These are phyloP conservation scores for Oenanthe javanica DNA, from an alignment of 140 eudicot species.

Conservation along the genomic window DNA sequence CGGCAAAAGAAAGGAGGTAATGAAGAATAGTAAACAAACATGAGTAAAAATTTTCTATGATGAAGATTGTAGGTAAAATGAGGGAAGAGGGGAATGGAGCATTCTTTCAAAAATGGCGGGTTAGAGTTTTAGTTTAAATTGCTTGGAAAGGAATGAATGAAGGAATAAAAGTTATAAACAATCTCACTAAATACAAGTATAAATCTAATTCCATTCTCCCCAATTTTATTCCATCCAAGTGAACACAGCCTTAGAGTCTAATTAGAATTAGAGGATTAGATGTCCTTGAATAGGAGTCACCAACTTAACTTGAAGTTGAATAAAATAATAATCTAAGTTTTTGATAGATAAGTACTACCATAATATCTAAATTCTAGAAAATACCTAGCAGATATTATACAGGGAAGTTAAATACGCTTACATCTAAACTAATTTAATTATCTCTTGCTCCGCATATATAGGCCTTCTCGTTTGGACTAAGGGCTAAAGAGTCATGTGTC, in stretches of 20 bases:
- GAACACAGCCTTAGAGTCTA: background rate
- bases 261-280: background rate
- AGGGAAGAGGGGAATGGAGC: no score
- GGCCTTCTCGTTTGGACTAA: background rate
- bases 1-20: no score
- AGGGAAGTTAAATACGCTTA: background rate
- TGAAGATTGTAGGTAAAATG: no score
- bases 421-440: background rate
- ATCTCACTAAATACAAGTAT: no score
- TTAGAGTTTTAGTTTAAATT: no score
- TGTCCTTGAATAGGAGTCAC: background rate
- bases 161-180: no score
- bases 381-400: background rate
- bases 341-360: background rate
- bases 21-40: no score
- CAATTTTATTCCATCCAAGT: no score
- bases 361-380: background rate
- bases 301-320: background rate
- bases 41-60: no score
- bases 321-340: background rate
- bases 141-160: no score
- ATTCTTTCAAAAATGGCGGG: no score
- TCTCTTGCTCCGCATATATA: background rate
- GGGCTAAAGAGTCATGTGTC: background rate
- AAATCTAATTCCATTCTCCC: no score